Conservation (phyloP, 1,139 yeast genomes). For the Pichia sp. region DNA sequence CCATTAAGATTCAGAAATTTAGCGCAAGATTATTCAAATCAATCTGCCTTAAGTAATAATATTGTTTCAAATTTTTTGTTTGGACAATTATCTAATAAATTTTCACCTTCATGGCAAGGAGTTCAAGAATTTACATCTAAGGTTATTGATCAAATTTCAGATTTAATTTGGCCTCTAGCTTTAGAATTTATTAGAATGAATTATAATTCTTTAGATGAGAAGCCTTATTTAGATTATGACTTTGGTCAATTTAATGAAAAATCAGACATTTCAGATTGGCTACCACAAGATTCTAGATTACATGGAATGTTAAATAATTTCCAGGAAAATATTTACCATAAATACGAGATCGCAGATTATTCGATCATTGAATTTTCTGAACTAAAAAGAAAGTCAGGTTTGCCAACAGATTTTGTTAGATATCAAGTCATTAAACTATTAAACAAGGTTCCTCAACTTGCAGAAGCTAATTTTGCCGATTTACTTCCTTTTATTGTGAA, state of each 20-base stretch:
- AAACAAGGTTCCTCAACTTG: slow-evolving; percentile 51
- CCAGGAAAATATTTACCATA: slow-evolving; percentile 26
- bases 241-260: slow-evolving; percentile 9
- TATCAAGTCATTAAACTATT: slow-evolving; percentile 47
- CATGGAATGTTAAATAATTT: slow-evolving; percentile 27
- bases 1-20: slow-evolving; percentile 63
- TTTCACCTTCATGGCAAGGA: slow-evolving; percentile 84
- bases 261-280: slow-evolving; percentile 22
- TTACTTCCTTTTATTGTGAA: slow-evolving; percentile 53
- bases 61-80: slow-evolving; percentile 54
- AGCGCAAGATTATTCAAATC: slow-evolving; percentile 42
- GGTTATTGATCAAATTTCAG: slow-evolving; percentile 39
- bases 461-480: slow-evolving; percentile 52
- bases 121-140: slow-evolving; percentile 55
- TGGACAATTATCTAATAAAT: slow-evolving; percentile 69
- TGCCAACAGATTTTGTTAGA: slow-evolving; percentile 38
- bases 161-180: slow-evolving; percentile 53
- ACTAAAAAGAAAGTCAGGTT: slow-evolving; percentile 31
- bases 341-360: slow-evolving; percentile 26
- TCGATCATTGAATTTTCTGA: slow-evolving; percentile 37
- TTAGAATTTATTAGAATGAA: slow-evolving; percentile 36
- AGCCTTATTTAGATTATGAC: slow-evolving; percentile 17
- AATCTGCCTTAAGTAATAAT: slow-evolving; percentile 34
- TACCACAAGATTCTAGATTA: slow-evolving; percentile 32
- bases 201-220: slow-evolving; percentile 24